phyloP scores from a whole-genome alignment of 495 filamentous ascomycete species.

The Neurospora africana region DNA sequence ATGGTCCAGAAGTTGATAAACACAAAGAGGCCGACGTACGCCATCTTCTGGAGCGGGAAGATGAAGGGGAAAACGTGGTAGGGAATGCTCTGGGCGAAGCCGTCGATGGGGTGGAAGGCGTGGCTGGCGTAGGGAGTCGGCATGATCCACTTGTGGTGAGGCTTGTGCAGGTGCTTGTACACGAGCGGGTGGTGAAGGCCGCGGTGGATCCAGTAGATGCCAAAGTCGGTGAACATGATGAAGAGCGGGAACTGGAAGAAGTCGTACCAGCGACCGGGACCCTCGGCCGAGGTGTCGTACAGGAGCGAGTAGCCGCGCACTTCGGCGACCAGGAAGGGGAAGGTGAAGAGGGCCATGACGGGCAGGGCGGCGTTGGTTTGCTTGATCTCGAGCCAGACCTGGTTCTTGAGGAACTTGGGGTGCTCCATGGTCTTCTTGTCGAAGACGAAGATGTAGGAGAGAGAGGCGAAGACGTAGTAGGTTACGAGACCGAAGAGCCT shows the following conservation, averaged over 20 bases:
- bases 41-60: constrained; percentile 86
- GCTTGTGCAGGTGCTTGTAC: constrained; percentile 89
- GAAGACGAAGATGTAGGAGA: constrained; percentile 89
- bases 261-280: constrained; percentile 68
- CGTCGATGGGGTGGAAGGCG: constrained; percentile 93
- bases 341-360: constrained; percentile 72
- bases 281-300: constrained; percentile 65
- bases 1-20: constrained; percentile 98
- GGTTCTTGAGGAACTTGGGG: constrained; percentile 92
- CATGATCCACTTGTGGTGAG: constrained; percentile 99
- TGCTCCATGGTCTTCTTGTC: constrained; percentile 83
- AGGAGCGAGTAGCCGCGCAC: constrained; percentile 79
- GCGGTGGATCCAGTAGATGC: constrained; percentile 93
- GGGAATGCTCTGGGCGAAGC: constrained; percentile 81
- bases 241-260: constrained; percentile 84
- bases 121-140: constrained; percentile 86
- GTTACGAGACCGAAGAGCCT: constrained; percentile 77
- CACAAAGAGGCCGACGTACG: constrained; percentile 74
- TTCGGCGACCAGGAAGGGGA: constrained; percentile 73
- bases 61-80: constrained; percentile 93
- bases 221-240: constrained; percentile 83
- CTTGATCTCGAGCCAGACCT: constrained; percentile 74
- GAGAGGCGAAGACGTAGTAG: constrained; percentile 74
- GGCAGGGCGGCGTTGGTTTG: constrained; percentile 70
- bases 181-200: constrained; percentile 71